Conservation (phyloP, 2,329 filamentous ascomycete genomes). For the Neofusicoccum sp. region DNA sequence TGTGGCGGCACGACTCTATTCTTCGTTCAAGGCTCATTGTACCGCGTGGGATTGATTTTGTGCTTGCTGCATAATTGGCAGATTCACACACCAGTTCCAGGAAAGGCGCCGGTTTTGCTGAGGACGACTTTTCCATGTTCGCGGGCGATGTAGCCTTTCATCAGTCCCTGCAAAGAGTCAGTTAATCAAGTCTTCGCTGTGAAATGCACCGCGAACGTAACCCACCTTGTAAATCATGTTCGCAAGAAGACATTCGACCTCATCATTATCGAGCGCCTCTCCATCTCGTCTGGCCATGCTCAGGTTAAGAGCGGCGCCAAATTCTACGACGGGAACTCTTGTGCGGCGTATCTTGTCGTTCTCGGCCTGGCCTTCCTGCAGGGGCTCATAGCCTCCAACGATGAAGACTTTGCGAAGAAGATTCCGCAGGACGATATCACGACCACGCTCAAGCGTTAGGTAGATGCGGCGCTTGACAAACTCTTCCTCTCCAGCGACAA, state of each 20-base stretch:
- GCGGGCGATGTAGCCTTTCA: slow-evolving; percentile 97
- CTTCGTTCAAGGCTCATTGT: no score
- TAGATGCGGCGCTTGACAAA: slow-evolving; percentile 95
- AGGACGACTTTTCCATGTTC: slow-evolving; percentile 88
- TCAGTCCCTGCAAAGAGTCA: slow-evolving; percentile 66
- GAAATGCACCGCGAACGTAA: slow-evolving; percentile 19
- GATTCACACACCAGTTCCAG: slow-evolving; percentile 70
- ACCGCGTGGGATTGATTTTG: neutral
- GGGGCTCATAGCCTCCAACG: slow-evolving; percentile 73
- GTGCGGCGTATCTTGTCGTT: slow-evolving; percentile 68
- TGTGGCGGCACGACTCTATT: no score
- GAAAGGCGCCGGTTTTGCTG: slow-evolving; percentile 91
- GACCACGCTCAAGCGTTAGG: slow-evolving; percentile 86
- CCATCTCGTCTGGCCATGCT: slow-evolving; percentile 58
- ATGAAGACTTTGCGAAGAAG: slow-evolving; percentile 90
- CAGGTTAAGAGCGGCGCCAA: slow-evolving; percentile 80
- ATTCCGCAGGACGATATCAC: slow-evolving; percentile 90
- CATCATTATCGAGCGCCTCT: slow-evolving; percentile 76
- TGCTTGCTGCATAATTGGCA: neutral
- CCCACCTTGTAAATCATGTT: slow-evolving; percentile 98
- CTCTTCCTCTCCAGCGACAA: slow-evolving; percentile 82
- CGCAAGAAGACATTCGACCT: slow-evolving; percentile 91
- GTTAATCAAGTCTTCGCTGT: slow-evolving; percentile 1
- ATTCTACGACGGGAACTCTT: slow-evolving; percentile 80
- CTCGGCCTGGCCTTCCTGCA: slow-evolving; percentile 67